Conservation (phyloP, 1,139 yeast species). For the Candida tropicalis region DNA sequence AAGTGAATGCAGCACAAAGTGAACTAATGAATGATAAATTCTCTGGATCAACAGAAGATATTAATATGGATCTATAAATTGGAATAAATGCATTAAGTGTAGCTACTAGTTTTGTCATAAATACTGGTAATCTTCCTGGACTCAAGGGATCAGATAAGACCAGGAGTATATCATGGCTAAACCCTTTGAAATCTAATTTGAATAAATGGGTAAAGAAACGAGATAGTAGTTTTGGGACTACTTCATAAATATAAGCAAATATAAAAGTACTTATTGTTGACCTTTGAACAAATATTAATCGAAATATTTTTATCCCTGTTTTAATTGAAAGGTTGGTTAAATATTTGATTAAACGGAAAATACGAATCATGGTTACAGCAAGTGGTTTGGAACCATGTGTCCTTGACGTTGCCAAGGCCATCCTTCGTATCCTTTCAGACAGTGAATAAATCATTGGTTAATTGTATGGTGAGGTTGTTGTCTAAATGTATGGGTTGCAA, state of each 20-base stretch:
- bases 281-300: conserved; percentile 13
- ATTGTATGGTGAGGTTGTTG: neutral
- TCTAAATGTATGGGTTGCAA: neutral
- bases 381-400: neutral
- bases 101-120: conserved; percentile 24
- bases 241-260: conserved; percentile 40
- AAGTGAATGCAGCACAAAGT: conserved; percentile 22
- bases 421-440: neutral
- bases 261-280: conserved; percentile 29
- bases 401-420: neutral
- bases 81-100: conserved; percentile 20
- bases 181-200: conserved; percentile 16
- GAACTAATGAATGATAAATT: conserved; percentile 10
- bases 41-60: conserved; percentile 7
- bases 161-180: conserved; percentile 15
- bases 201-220: conserved; percentile 21
- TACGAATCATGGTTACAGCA: neutral
- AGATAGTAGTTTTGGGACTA: conserved; percentile 32
- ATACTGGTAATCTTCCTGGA: conserved; percentile 34
- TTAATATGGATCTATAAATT: conserved; percentile 14
- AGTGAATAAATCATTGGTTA: neutral
- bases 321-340: conserved; percentile 1
- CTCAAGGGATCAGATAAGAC: conserved; percentile 26
- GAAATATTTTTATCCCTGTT: conserved; percentile 5
- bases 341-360: neutral